These are phyloP conservation scores for Ceratocystis destructans DNA, from an alignment of 2,329 filamentous ascomycete genomes.

Conservation along the genomic window DNA sequence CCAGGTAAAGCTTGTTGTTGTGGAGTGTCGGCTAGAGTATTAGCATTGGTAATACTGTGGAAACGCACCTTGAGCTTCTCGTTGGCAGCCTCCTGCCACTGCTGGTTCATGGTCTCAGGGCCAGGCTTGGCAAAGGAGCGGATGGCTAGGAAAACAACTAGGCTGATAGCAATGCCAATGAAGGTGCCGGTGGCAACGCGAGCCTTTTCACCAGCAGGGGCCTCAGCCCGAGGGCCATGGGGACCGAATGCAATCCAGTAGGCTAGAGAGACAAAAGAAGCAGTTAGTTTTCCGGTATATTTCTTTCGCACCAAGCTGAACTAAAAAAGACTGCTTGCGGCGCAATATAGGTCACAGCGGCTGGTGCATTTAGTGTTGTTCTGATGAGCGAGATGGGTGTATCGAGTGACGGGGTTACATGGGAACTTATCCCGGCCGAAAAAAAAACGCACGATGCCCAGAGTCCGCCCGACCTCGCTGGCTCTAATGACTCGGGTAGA, in stretches of 20 bases:
- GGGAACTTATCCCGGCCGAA: background rate
- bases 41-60: background rate
- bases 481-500: no score
- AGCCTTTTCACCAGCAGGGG: slow-evolving; percentile 72
- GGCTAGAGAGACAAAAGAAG: slow-evolving; percentile 39
- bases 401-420: background rate
- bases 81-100: slow-evolving; percentile 92
- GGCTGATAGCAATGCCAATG: slow-evolving; percentile 51
- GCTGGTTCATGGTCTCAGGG: slow-evolving; percentile 85
- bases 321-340: background rate
- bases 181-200: slow-evolving; percentile 63
- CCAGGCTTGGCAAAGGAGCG: slow-evolving; percentile 57
- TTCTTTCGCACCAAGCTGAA: background rate
- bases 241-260: slow-evolving; percentile 99
- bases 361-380: background rate
- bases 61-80: slow-evolving; percentile 76
- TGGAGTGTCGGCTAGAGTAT: background rate
- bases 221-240: slow-evolving; percentile 75
- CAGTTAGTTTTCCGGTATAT: background rate
- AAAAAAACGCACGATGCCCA: background rate
- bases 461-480: background rate
- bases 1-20: no score
- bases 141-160: slow-evolving; percentile 57
- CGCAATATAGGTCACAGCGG: background rate
- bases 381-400: background rate